Base-by-base conservation (phyloP, 1,139 yeast species). In the Kodamaea sp. region DNA sequence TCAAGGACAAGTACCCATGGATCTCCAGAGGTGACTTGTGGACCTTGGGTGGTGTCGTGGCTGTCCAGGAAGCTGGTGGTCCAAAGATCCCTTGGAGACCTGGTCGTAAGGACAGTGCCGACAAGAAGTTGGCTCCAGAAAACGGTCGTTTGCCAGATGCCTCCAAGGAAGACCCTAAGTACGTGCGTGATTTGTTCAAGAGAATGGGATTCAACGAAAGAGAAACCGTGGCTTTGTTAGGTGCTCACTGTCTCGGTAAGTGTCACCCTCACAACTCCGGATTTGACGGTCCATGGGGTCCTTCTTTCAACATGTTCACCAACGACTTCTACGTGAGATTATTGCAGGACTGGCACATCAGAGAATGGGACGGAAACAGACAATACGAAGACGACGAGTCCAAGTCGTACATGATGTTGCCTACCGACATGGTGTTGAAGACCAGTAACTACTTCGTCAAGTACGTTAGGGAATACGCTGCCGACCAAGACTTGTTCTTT, bases 281-380 rank as follows among this genome's bases (percentile, higher is more conserved):
- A 3, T 90, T 68, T 58, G 94, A 84, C 43, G 97, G 97, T 32
- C 96, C 96, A 32, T 90, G 97, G 97, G 94, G 92, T 37, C 92
- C 90, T 39, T 81, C 89, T 25, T 86, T 88, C 50, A 89, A 89
- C 48, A 68, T 76, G 61, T 86, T 90, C 61, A 80, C 92, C 48
- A 88, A 87, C 60, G 92, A 84, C 48, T 88, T 84, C 63, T 90
- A 63, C 68, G 80, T 77, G 42, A 73, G 86, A 52, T 74, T 90
- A 47, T 63, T 88, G 46, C 73, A 76, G 51, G 86, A 80, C 47
- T 90, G 97, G 97, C 76, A 80, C 44, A 67, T 77, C 42, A 80
- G 76, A 53, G 67, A 80, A 50, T 86, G 95, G 87, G 75, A 74
- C 42, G 83, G 96, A 22, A 77, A 80, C 47, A 76, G 74, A 54